Evolutionary conservation across 768 basidiomycete genomes (phyloP).

Genomic region (Kwoniella sp.): DNA sequence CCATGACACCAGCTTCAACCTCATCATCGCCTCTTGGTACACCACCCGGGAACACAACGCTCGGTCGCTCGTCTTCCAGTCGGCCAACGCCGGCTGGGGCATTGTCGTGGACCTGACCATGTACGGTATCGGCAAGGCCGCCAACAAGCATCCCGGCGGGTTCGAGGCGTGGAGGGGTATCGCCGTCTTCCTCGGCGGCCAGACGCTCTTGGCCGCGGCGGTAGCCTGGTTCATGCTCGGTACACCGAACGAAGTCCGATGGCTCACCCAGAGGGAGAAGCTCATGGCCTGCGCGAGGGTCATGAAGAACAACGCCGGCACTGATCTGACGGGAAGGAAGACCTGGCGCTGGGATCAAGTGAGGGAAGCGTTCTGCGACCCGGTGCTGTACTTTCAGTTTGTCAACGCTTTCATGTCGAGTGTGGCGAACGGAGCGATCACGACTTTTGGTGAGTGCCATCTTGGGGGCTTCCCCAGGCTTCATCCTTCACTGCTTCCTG

Average conservation of each 20-base stretch:
- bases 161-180: conserved; percentile 17
- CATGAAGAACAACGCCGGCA: conserved; percentile 32
- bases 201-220: not conserved
- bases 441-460: conserved; percentile 1
- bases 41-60: conserved; percentile 21
- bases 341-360: conserved; percentile 32
- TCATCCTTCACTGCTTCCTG: too few relatives aligned
- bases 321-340: conserved; percentile 11
- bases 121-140: conserved; percentile 23
- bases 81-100: conserved; percentile 29
- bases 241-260: conserved; percentile 13
- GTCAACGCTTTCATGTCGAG: conserved; percentile 9
- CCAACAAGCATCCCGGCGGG: conserved; percentile 13
- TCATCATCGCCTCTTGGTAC: conserved; percentile 35
- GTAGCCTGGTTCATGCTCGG: conserved; percentile 14
- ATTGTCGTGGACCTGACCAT: conserved; percentile 23
- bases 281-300: conserved; percentile 28
- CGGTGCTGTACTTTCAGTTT: conserved; percentile 19
- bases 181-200: conserved; percentile 1
- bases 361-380: conserved; percentile 28
- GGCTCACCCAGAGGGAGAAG: conserved; percentile 13
- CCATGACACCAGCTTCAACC: too few relatives aligned
- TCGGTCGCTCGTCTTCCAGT: conserved; percentile 27
- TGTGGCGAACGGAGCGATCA: conserved; percentile 7
- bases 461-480: too few relatives aligned